Conservation (phyloP, 176 grass and related monocot genomes). For the Oryza longistaminata region DNA sequence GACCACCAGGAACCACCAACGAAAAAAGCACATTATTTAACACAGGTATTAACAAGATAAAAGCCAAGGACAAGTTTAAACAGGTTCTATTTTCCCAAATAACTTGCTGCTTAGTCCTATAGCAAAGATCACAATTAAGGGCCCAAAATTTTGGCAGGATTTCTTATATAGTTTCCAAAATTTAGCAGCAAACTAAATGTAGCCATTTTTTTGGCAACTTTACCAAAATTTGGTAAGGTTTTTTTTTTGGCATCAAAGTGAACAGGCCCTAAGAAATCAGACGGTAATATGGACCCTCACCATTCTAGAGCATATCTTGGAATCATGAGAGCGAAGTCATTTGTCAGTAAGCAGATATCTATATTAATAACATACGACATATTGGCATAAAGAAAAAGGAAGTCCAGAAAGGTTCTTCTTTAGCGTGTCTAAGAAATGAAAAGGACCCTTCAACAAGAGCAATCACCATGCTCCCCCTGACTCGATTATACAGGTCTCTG, state of each 20-base stretch:
- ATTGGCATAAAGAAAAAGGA: conserved; percentile 21
- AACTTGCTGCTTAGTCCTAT: neutral
- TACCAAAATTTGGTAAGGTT: no score
- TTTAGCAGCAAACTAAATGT: no score
- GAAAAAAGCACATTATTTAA: neutral
- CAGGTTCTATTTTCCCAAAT: neutral
- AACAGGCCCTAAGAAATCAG: no score
- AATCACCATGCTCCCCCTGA: neutral
- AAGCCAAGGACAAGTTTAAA: neutral
- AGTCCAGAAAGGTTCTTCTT: conserved; percentile 6
- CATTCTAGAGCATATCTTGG: conserved; percentile 1
- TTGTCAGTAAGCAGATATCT: conserved; percentile 3
- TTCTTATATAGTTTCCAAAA: no score
- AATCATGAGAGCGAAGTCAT: neutral
- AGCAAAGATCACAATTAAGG: conserved; percentile 11
- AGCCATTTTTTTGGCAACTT: no score
- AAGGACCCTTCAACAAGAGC: conserved; percentile 24
- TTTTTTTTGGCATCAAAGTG: no score
- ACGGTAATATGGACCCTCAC: neutral
- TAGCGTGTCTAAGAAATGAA: conserved; percentile 30
- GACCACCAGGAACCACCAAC: neutral
- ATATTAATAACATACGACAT: neutral
- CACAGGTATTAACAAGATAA: neutral
- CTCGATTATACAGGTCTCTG: neutral
- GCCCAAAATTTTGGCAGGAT: no score